Evolutionary conservation across 2,329 filamentous ascomycete genomes (phyloP).

Genomic region (Clonostachys solani): DNA sequence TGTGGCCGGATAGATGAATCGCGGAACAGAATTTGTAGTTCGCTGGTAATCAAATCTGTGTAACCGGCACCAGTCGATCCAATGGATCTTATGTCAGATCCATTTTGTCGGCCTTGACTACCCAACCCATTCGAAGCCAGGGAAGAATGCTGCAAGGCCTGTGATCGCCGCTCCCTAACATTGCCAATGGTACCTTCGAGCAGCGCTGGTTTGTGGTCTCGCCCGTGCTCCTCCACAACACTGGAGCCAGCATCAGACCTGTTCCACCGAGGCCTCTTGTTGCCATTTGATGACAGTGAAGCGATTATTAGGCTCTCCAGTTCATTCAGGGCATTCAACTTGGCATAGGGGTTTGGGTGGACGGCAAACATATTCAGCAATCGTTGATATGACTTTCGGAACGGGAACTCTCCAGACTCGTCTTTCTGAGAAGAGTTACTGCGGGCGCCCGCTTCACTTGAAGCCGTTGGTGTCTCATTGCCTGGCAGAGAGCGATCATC

Average conservation of each 20-base stretch:
- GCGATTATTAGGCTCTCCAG: constrained; percentile 78
- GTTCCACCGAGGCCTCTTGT: constrained; percentile 27
- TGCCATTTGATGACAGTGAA: constrained; percentile 45
- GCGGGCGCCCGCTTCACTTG: background rate
- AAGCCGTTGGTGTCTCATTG: background rate
- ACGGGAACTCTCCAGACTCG: constrained; percentile 61
- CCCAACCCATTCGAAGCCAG: constrained; percentile 9
- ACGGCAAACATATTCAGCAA: constrained; percentile 84
- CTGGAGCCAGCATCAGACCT: constrained; percentile 29
- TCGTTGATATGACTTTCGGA: constrained; percentile 72
- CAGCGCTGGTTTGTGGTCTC: constrained; percentile 32
- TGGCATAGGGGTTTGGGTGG: constrained; percentile 81
- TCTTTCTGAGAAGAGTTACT: background rate
- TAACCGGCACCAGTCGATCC: constrained; percentile 46
- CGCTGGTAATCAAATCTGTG: constrained; percentile 61
- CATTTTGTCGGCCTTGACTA: constrained; percentile 26
- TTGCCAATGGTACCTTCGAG: constrained; percentile 68
- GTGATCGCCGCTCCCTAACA: constrained; percentile 62
- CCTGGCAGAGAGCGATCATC: constrained; percentile 12
- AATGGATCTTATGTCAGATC: constrained; percentile 41
- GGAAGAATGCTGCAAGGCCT: constrained; percentile 28
- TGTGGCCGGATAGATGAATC: constrained; percentile 68
- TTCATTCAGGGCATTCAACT: constrained; percentile 79
- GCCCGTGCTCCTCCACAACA: constrained; percentile 22
- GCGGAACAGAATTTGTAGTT: constrained; percentile 64